Evolutionary conservation across 441 rosid species (phyloP).

Genomic region (Hura crepitans): DNA sequence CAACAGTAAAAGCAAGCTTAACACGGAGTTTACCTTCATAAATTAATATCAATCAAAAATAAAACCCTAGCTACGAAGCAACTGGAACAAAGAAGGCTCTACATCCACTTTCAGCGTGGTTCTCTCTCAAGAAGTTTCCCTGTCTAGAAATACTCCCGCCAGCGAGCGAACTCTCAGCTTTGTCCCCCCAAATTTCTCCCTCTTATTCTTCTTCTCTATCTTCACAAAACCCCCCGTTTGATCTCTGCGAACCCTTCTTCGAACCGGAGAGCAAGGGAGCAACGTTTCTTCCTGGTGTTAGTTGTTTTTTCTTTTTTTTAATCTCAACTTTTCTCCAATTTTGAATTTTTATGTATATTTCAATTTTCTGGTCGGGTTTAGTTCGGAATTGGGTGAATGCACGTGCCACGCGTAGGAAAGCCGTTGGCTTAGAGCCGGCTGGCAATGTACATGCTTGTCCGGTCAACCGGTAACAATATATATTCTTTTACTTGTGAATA

Average conservation of each 20-base stretch:
- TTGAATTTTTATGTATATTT: constrained; percentile 11
- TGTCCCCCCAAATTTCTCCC: constrained; percentile 14
- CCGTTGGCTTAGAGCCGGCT: constrained; percentile 18
- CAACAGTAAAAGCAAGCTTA: constrained; percentile 3
- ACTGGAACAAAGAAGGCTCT: constrained; percentile 22
- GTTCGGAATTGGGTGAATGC: constrained; percentile 22
- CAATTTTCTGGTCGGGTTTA: constrained; percentile 30
- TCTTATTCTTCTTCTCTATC: constrained; percentile 8
- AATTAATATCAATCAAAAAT: constrained; percentile 9
- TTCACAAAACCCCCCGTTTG: constrained; percentile 35
- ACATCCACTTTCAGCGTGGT: constrained; percentile 5
- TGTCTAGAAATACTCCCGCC: no score
- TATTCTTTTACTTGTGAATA: background rate
- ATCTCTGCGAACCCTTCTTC: constrained; percentile 24
- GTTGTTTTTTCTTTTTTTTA: background rate
- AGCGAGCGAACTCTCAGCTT: background rate
- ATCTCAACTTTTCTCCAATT: background rate
- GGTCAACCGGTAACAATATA: constrained; percentile 18
- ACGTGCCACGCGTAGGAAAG: constrained; percentile 33
- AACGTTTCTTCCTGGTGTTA: constrained; percentile 28
- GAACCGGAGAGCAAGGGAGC: constrained; percentile 31
- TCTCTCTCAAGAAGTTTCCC: constrained; percentile 15
- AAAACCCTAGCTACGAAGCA: constrained; percentile 37
- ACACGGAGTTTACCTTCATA: constrained; percentile 28
- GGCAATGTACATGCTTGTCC: constrained; percentile 8